Percentiles rank a stretch among this genome's conserved stretches.
phyloP scores from a whole-genome alignment of 352 stramenopile genomes.

The Globisporangium barbulae region DNA sequence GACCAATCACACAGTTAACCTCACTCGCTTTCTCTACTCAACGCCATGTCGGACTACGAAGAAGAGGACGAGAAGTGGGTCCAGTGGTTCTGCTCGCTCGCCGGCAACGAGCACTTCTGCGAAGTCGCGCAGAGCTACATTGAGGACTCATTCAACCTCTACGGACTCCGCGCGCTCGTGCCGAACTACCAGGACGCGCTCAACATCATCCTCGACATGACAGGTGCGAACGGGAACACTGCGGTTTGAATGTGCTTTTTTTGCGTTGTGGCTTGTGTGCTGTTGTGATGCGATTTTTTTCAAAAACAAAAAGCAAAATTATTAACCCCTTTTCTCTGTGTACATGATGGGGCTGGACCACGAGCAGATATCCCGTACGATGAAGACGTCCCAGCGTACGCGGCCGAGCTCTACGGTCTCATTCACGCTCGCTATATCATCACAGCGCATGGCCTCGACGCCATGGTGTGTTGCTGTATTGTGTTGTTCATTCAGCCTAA shows the following conservation, averaged over 20 bases:
- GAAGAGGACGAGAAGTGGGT: slow-evolving; percentile 92
- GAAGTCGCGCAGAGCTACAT: slow-evolving; percentile 92
- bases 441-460: slow-evolving; percentile 82
- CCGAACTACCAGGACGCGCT: slow-evolving; percentile 89
- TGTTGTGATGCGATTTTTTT: background rate
- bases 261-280: background rate
- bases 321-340: background rate
- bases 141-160: slow-evolving; percentile 94
- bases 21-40: background rate
- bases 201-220: slow-evolving; percentile 92
- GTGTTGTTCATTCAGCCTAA: background rate
- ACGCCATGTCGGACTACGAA: slow-evolving; percentile 86
- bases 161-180: slow-evolving; percentile 86
- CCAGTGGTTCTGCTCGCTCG: slow-evolving; percentile 92
- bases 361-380: slow-evolving; percentile 83
- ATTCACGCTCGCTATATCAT: slow-evolving; percentile 91
- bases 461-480: slow-evolving; percentile 53
- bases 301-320: background rate
- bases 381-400: slow-evolving; percentile 82
- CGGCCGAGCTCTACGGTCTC: slow-evolving; percentile 87
- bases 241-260: background rate
- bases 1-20: background rate
- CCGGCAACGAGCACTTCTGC: slow-evolving; percentile 91
- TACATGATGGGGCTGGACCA: background rate
- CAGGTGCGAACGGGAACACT: slow-evolving; percentile 33